Base-by-base conservation (phyloP, 176 grass and related monocot genomes). In the Lolium rigidum region DNA sequence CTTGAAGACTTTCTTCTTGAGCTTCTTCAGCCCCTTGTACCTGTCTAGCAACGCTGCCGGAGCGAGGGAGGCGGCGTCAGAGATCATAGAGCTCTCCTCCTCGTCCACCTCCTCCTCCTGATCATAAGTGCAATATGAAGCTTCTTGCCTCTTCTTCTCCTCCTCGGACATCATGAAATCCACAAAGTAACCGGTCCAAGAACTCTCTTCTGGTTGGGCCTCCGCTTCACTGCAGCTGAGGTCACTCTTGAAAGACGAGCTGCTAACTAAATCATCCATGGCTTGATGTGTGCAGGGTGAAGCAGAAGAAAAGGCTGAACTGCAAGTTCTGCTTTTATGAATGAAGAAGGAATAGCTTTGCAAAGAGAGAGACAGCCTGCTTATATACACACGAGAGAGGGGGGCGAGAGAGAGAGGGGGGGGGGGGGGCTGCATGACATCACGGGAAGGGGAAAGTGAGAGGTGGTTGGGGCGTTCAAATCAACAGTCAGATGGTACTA, bases 101-200 rank as follows among this genome's bases (percentile, higher is more conserved):
- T 91, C 88, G 20, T 65, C 41, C 41, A 6, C 66, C 14, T 83
- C 83, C 1, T 85, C 89, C 0, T 76, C 82, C 26, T 35, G 11
- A 8, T 79, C 69, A 74, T 76, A 61, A 31, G 50, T 84, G 49
- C 78, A 77, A 20, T 80, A 90, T 17, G 80, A 77, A 56, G 63
- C 83, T 15, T 44, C 78, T 51, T 87, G 75, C 28, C 79, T 79
- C 76, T 61, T 91, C 80, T 84, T 87, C 87, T 91, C 87, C 88
- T 90, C 79, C 61, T 94, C 86, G 16, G 92, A 96, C 21, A 87
- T 73, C 18, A 94, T 67, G 90, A 94, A 99, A 77, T 95, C 90
- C 82, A 92, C 92, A 39, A 96, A 92, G 78, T 96, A 96, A 24
- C 76, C 85, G 1, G 97, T 96, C 97, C 97, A 99, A 56, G 90